Conservation (phyloP, 176 grass and related monocot species). For the Dendrocalamus sinicus region DNA sequence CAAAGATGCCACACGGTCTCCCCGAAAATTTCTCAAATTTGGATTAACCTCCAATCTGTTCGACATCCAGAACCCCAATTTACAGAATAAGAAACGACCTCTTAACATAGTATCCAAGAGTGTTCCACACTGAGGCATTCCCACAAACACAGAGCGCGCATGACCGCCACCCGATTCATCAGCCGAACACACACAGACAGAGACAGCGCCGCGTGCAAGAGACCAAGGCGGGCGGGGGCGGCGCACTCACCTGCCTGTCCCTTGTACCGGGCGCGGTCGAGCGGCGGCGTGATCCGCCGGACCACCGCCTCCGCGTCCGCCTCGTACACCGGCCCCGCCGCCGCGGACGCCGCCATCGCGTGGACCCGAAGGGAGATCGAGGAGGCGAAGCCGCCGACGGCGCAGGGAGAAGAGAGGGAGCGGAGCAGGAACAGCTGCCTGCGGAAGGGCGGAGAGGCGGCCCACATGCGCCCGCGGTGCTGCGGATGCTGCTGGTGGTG, state of each 20-base stretch:
- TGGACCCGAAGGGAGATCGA: constrained; percentile 7
- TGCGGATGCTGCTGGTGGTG: background rate
- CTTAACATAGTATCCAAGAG: background rate
- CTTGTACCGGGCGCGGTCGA: constrained; percentile 69
- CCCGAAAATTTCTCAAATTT: background rate
- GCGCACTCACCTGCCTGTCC: constrained; percentile 73
- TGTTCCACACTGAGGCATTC: background rate
- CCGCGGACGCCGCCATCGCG: constrained; percentile 45
- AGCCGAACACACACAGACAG: background rate
- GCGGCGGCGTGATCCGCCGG: constrained; percentile 71
- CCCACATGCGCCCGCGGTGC: constrained; percentile 63
- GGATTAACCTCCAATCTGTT: background rate
- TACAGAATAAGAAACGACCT: background rate
- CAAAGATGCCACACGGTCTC: background rate
- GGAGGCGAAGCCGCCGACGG: background rate
- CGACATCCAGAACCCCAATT: background rate
- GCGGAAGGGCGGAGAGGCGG: constrained; percentile 60
- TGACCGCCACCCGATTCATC: no score
- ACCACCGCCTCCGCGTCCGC: constrained; percentile 76
- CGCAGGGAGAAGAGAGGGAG: constrained; percentile 31
- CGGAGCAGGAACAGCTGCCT: constrained; percentile 72
- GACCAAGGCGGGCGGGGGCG: background rate
- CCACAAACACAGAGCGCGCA: constrained; percentile 1
- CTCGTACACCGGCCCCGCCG: constrained; percentile 53
- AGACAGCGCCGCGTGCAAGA: background rate